Evolutionary conservation across 805 yeast genomes (phyloP), one percentile per base, ranked within the genome.

Genomic region (Myxozyma udenii): DNA sequence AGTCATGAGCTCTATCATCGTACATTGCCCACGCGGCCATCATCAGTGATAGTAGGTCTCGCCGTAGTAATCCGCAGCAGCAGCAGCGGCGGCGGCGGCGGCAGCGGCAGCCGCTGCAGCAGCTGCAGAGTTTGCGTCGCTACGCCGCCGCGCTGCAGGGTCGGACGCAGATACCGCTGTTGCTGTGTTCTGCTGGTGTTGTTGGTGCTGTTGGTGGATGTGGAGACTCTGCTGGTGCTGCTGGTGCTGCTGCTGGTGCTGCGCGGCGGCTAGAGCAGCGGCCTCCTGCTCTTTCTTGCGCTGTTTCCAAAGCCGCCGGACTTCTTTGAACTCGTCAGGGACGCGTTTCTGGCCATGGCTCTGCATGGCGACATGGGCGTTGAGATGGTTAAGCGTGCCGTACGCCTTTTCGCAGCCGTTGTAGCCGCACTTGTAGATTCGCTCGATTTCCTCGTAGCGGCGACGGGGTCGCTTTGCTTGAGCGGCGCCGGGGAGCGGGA

Each of bases 361-460:
- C 52, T 80, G 82, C 56, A 76, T 69, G 1, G 71, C 61, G 33
- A 79, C 76, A 61, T 79, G 84, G 12, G 82, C 79, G 58, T 79
- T 79, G 32, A 79, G 66, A 62, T 79, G 84, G 62, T 80, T 79
- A 37, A 79, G 69, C 3, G 84, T 80, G 12, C 84, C 84, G 60
- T 79, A 79, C 6, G 78, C 76, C 65, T 80, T 80, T 5, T 69
- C 65, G 53, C 84, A 80, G 9, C 69, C 70, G 23, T 67, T 65
- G 57, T 62, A 74, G 46, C 70, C 77, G 63, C 84, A 79, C 21
- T 66, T 68, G 63, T 79, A 79, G 3, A 78, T 58, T 42, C 84
- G 71, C 53, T 77, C 81, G 61, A 80, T 78, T 61, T 80, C 83
- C 48, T 76, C 74, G 44, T 75, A 78, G 50, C 74, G 75, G 45